These are phyloP conservation scores for Mrakia hoshinonis DNA, from an alignment of 768 basidiomycete genomes.

Conservation along the genomic window DNA sequence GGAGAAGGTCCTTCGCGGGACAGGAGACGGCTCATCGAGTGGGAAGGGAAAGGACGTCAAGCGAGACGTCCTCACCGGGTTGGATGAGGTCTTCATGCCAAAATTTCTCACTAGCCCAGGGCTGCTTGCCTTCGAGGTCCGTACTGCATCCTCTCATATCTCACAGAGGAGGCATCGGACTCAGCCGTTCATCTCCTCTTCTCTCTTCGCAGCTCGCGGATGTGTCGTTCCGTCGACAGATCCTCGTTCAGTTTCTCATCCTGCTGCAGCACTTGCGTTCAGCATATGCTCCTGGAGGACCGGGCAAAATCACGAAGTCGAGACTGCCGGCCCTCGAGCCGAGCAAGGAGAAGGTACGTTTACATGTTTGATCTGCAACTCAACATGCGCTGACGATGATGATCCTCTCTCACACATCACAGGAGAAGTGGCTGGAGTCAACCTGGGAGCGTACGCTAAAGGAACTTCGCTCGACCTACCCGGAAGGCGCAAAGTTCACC, in stretches of 20 bases:
- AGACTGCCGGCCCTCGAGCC: conserved; percentile 6
- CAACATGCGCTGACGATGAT: neutral
- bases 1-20: conserved; percentile 81
- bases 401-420: neutral
- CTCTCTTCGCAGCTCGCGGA: conserved; percentile 60
- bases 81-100: conserved; percentile 76
- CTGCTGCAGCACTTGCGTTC: conserved; percentile 32
- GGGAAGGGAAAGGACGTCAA: conserved; percentile 4
- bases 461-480: conserved; percentile 19
- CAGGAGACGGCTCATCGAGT: conserved; percentile 54
- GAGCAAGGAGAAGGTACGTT: neutral
- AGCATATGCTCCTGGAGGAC: conserved; percentile 3
- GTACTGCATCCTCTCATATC: conserved; percentile 31
- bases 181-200: neutral
- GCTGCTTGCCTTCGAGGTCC: conserved; percentile 74
- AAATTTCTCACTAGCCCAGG: conserved; percentile 86
- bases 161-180: neutral
- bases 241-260: conserved; percentile 59
- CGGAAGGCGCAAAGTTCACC: conserved; percentile 19
- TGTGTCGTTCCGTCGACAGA: conserved; percentile 84
- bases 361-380: neutral
- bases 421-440: conserved; percentile 10
- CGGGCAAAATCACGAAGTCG: conserved; percentile 9
- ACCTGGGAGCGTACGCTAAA: neutral
- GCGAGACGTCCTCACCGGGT: conserved; percentile 36